Evolutionary conservation across 1,139 yeast species (phyloP), one percentile per base, ranked within the genome.

Genomic region (Neolecta irregularis): DNA sequence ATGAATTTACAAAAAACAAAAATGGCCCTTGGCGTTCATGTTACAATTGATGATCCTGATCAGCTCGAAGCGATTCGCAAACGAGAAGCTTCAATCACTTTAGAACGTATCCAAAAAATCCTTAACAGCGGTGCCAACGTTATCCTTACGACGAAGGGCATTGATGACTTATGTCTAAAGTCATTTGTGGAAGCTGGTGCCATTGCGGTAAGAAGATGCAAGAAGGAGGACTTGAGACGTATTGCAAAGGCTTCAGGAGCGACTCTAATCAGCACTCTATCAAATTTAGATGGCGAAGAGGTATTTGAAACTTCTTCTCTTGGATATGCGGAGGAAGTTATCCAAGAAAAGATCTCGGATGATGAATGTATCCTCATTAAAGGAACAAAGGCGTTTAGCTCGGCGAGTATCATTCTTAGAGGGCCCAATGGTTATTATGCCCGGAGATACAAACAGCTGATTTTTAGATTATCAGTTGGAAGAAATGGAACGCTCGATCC

Each of bases 221-320:
- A 83, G 60, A 85, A 83, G 56, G 98, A 88, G 58, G 99, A 91
- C 57, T 66, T 91, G 50, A 72, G 93, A 57, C 73, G 98, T 63
- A 88, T 91, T 49, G 96, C 98, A 7, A 72, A 94, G 53, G 98
- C 98, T 26, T 81, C 96, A 3, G 99, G 99, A 41, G 99, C 95
- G 28, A 79, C 94, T 3, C 63, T 91, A 51, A 69, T 91, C 34
- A 66, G 80, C 42, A 77, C 80, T 44, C 71, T 91, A 69, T 76
- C 94, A 40, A 88, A 91, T 54, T 67, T 91, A 57, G 98, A 88
- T 56, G 98, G 99, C 49, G 98, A 91, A 39, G 99, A 91, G 58
- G 81, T 91, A 24, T 91, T 85, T 54, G 99, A 91, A 58, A 47
- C 83, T 3, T 67, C 80, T 34, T 78, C 74, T 55, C 64, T 91